phyloP scores from a whole-genome alignment of 495 filamentous ascomycete genomes.

The Poronia punctata region DNA sequence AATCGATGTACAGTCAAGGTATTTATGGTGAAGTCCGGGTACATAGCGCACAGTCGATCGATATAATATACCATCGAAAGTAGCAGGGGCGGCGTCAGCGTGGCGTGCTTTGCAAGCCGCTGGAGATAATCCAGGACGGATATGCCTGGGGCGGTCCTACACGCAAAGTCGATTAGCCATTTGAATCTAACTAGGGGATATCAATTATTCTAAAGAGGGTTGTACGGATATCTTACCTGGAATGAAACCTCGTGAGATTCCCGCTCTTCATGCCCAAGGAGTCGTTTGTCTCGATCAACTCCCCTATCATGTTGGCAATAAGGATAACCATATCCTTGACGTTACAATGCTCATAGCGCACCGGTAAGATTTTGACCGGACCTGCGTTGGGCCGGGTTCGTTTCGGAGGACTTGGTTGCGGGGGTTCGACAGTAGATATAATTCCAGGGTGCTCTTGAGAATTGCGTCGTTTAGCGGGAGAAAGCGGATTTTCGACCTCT shows the following conservation, averaged over 20 bases:
- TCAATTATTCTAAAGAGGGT: too few species aligned
- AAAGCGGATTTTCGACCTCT: conserved; percentile 28
- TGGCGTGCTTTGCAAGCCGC: conserved; percentile 87
- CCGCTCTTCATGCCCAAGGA: conserved; percentile 75
- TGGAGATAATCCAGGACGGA: conserved; percentile 89
- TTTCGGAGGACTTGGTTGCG: conserved; percentile 29
- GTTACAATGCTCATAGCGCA: conserved; percentile 68
- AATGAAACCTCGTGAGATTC: conserved; percentile 89
- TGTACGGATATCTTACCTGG: conserved; percentile 55
- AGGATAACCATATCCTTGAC: conserved; percentile 79
- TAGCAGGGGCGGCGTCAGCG: conserved; percentile 86
- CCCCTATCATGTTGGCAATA: conserved; percentile 91
- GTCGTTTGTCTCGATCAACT: conserved; percentile 90
- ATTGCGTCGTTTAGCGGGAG: conserved; percentile 38
- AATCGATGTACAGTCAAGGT: conserved; percentile 95
- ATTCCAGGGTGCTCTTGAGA: conserved; percentile 45
- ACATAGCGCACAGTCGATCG: conserved; percentile 85
- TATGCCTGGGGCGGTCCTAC: conserved; percentile 82
- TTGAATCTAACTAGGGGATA: conserved; percentile 1
- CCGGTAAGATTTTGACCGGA: conserved; percentile 62
- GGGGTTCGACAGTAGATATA: conserved; percentile 43
- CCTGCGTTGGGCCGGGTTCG: conserved; percentile 36
- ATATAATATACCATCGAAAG: conserved; percentile 99
- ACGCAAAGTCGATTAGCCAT: conserved; percentile 14
- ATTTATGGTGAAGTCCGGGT: conserved; percentile 88